Base-by-base conservation (phyloP, 1,139 yeast genomes). In the Lodderomyces metapsilosis region DNA sequence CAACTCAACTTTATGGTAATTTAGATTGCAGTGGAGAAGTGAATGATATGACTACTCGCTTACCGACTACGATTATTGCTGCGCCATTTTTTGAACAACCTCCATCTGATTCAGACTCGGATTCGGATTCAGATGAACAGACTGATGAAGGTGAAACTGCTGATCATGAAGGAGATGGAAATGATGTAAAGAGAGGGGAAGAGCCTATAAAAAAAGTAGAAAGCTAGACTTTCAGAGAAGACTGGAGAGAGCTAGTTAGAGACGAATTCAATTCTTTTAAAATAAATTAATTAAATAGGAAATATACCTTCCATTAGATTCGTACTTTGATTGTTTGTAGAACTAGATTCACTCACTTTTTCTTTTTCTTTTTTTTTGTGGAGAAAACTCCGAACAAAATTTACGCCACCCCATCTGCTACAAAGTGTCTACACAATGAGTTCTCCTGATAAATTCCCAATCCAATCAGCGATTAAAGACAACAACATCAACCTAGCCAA, bases 401-500 rank as follows among this genome's bases (percentile, higher is more conserved):
- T 20, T 20, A 20, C 22, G 22, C 22, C 22, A 20, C 22, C 8
- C 22, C 22, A 23, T 23, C 25, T 25, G 8, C 30, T 5, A 12
- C 30, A 25, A 25, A 12, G 9, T 10, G 4, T 25, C 16, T 4
- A 25, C 16, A 25, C 32, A 13, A 32, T 32, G 35, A 32, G 35
- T 13, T n/a, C 35, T 13, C 5, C 35, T 4, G 24, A 32, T n/a
- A 20, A 25, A 16, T 64, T 51, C 47, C 59, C 61, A 25, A 56
- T 84, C 11, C 86, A 80, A 51, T 78, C 79, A 25, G 85, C 86
- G 8, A 81, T 82, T 2, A 66, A 78, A 44, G 80, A 79, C 8
- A 78, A 78, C 38, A 75, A 83, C 44, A 54, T 64, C 2, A 62
- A 74, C 16, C 61, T 73, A 2, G 84, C 78, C 22, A 69, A 69